Percentiles rank a stretch among this genome's conserved stretches.
phyloP scores from a whole-genome alignment of 129 eudicot species.

The Artemisia tridentata region DNA sequence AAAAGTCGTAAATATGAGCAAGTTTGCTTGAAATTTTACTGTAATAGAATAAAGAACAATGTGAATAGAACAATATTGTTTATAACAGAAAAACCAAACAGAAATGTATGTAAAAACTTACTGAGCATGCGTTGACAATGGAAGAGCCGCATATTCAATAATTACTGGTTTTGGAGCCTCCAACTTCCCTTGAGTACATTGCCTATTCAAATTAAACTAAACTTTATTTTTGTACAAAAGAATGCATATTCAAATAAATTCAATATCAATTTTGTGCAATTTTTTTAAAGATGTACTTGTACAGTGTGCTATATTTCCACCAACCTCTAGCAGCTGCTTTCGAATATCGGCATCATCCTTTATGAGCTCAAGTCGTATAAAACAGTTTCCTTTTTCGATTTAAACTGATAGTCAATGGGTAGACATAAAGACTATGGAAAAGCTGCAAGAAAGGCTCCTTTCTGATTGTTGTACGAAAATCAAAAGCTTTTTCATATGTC shows the following conservation, averaged over 20 bases:
- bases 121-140: constrained; percentile 91
- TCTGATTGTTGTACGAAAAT: too few relatives aligned
- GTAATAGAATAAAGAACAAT: not conserved
- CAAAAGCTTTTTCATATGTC: too few relatives aligned
- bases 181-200: constrained; percentile 82
- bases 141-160: constrained; percentile 90
- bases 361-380: constrained; percentile 87
- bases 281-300: not conserved
- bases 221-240: constrained; percentile 8
- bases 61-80: not conserved
- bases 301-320: constrained; percentile 14
- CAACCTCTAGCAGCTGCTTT: constrained; percentile 77
- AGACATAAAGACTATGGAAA: too few relatives aligned
- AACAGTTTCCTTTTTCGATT: too few relatives aligned
- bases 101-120: constrained; percentile 36
- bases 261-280: too few relatives aligned
- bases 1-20: constrained; percentile 9
- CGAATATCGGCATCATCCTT: constrained; percentile 86
- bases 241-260: too few relatives aligned
- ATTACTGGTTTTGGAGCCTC: constrained; percentile 98
- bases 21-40: constrained; percentile 2
- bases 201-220: constrained; percentile 45
- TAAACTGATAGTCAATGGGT: too few relatives aligned
- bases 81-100: too few relatives aligned
- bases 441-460: too few relatives aligned